These are phyloP conservation scores for Pythium insidiosum DNA, from an alignment of 352 stramenopile genomes.

Conservation along the genomic window DNA sequence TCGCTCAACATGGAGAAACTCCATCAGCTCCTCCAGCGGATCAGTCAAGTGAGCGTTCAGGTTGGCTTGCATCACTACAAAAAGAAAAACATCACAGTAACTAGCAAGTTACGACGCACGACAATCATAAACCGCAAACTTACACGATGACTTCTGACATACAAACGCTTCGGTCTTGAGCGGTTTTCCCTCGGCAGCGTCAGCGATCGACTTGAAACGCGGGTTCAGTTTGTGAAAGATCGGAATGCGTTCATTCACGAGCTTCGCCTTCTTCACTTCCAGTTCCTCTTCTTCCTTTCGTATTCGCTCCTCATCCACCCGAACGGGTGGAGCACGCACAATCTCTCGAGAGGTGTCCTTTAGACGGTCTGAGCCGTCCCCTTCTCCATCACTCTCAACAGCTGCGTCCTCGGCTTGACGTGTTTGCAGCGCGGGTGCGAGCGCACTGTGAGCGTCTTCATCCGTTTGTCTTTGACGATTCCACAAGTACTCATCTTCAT, in stretches of 20 bases:
- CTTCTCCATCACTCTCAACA: slow-evolving; percentile 17
- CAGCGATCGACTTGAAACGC: slow-evolving; percentile 36
- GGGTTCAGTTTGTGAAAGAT: slow-evolving; percentile 79
- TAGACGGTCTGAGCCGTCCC: slow-evolving; percentile 41
- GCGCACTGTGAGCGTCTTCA: no score
- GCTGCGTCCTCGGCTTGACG: neutral
- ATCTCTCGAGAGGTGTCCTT: slow-evolving; percentile 30
- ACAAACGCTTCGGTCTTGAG: slow-evolving; percentile 51
- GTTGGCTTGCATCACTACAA: slow-evolving; percentile 52
- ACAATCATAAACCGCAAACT: no score
- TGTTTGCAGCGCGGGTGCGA: no score
- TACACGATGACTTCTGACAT: slow-evolving; percentile 69
- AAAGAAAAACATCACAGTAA: no score
- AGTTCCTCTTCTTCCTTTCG: slow-evolving; percentile 34
- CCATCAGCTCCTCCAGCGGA: slow-evolving; percentile 71
- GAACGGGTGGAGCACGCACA: slow-evolving; percentile 23
- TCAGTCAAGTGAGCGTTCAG: slow-evolving; percentile 72
- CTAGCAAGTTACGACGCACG: no score
- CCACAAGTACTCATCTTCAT: slow-evolving; percentile 28
- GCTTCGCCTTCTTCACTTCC: slow-evolving; percentile 33
- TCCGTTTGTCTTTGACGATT: no score
- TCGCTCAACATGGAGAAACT: slow-evolving; percentile 66
- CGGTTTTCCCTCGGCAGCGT: slow-evolving; percentile 20
- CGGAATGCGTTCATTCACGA: slow-evolving; percentile 44
- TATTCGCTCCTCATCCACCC: slow-evolving; percentile 27